Evolutionary conservation across 2,329 filamentous ascomycete genomes (phyloP).

Genomic region (Cladosporium sp.): DNA sequence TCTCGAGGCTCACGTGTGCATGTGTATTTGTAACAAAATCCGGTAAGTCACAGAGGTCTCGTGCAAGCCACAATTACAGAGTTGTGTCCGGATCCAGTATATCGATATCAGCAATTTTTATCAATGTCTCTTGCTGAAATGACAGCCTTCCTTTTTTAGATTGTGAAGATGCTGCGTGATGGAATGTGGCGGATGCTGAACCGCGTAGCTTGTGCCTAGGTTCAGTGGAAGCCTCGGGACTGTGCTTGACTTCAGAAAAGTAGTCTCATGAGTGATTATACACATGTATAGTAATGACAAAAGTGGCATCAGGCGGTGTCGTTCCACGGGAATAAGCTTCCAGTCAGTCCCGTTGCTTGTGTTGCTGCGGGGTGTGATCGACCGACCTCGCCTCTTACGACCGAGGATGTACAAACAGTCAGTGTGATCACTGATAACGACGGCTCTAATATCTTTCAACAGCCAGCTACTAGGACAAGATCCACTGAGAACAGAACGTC

Average conservation of each 20-base stretch:
- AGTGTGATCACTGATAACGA: not conserved
- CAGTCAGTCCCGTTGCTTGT: not conserved
- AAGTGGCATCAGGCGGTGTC: not conserved
- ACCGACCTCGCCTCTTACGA: slow-evolving; percentile 12
- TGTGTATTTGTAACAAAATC: too few species aligned
- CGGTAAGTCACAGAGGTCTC: too few species aligned
- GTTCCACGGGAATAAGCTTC: slow-evolving; percentile 11
- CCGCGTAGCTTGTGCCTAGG: not conserved
- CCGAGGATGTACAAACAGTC: slow-evolving; percentile 21
- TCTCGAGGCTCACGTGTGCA: not conserved
- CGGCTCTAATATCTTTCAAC: not conserved
- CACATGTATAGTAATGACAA: not conserved
- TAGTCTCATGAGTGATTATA: not conserved
- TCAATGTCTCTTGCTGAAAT: too few species aligned
- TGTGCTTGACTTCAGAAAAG: not conserved
- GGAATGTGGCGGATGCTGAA: not conserved
- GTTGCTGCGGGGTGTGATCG: slow-evolving; percentile 15
- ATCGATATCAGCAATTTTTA: not conserved
- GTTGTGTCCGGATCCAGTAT: not conserved
- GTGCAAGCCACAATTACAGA: too few species aligned
- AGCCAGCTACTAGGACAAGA: too few species aligned
- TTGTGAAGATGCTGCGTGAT: not conserved
- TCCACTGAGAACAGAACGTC: too few species aligned
- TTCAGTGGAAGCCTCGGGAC: too few species aligned
- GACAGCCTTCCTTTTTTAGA: too few species aligned